These are phyloP conservation scores for Toxicodendron radicans DNA, from an alignment of 345 rosid species.

Conservation along the genomic window DNA sequence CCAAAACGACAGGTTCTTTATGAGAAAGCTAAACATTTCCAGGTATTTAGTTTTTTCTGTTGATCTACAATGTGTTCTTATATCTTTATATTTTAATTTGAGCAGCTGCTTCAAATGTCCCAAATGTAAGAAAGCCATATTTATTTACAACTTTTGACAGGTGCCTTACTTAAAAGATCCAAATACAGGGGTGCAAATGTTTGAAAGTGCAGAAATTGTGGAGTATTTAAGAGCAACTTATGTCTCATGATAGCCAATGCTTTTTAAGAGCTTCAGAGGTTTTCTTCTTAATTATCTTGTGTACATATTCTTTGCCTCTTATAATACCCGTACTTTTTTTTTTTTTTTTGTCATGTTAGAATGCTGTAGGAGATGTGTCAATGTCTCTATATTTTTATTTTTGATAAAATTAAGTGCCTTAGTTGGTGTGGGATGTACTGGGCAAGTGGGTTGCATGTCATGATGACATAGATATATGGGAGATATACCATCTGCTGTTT, in stretches of 20 bases:
- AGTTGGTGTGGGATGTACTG: neutral
- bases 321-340: neutral
- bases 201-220: conserved; percentile 88
- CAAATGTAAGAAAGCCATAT: neutral
- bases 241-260: conserved; percentile 37
- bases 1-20: conserved; percentile 66
- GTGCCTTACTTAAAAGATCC: conserved; percentile 90
- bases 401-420: neutral
- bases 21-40: conserved; percentile 69
- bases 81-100: neutral
- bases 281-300: neutral
- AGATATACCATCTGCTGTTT: neutral
- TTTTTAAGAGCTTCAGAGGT: conserved; percentile 1
- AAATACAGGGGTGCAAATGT: conserved; percentile 86
- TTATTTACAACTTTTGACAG: conserved; percentile 33
- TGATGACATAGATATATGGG: neutral
- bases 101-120: neutral
- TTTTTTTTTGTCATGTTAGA: too few relatives aligned
- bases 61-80: neutral
- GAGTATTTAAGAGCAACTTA: conserved; percentile 84
- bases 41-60: conserved; percentile 38
- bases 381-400: neutral
- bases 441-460: neutral
- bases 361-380: neutral
- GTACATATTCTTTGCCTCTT: conserved; percentile 12